A percentile compares a stretch with the other conserved stretches of the same genome.
Evolutionary conservation across 2,329 filamentous ascomycete species (phyloP).

Genomic region (Fusarium sp.): DNA sequence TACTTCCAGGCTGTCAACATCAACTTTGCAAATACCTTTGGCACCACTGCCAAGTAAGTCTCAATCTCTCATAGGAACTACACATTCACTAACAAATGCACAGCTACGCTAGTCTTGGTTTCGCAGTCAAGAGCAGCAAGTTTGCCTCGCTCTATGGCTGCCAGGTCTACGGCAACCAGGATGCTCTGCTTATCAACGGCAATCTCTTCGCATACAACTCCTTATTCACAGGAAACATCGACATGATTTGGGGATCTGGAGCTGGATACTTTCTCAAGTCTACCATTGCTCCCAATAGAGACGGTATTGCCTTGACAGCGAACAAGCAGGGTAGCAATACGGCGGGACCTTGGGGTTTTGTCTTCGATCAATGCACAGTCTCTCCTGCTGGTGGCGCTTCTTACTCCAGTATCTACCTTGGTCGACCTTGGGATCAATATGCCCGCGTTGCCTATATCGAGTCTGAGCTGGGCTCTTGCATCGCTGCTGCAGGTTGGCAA

Average conservation of each 20-base stretch:
- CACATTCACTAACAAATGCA: background rate
- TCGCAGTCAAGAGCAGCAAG: constrained; percentile 53
- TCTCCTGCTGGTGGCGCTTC: constrained; percentile 39
- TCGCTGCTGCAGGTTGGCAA: constrained; percentile 31
- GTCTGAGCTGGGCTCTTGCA: constrained; percentile 20
- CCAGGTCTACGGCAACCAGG: constrained; percentile 58
- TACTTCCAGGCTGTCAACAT: constrained; percentile 41
- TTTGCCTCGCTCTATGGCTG: constrained; percentile 52
- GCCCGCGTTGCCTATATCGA: constrained; percentile 37
- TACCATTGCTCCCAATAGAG: constrained; percentile 45
- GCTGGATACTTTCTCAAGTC: constrained; percentile 54
- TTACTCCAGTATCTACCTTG: constrained; percentile 34
- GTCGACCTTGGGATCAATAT: constrained; percentile 36
- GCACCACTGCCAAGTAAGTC: constrained; percentile 31
- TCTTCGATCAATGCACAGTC: constrained; percentile 48
- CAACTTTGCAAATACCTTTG: constrained; percentile 37
- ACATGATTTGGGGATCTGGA: constrained; percentile 56
- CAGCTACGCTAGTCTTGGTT: constrained; percentile 56
- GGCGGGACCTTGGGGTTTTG: constrained; percentile 46
- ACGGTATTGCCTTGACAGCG: constrained; percentile 45
- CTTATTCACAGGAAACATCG: constrained; percentile 56
- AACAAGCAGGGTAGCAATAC: constrained; percentile 51
- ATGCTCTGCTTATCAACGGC: constrained; percentile 59
- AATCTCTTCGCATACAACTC: constrained; percentile 55
- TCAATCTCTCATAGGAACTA: fast-evolving